A percentile compares a stretch with the other conserved stretches of the same genome.
phyloP scores from a whole-genome alignment of 2,329 filamentous ascomycete species.

The Chrysosporium keratinophilum region DNA sequence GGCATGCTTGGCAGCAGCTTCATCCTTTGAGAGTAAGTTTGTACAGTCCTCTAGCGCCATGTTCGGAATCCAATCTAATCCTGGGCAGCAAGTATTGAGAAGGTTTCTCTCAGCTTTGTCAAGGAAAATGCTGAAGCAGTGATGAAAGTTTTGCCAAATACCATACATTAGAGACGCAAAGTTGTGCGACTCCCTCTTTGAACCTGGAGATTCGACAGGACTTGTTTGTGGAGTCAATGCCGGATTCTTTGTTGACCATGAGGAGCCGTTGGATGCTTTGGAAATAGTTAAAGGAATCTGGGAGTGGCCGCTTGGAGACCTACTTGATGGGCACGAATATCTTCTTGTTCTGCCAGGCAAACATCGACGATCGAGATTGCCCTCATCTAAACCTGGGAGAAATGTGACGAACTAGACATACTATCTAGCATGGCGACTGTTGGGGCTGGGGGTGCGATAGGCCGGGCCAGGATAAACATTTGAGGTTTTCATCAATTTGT shows the following conservation, averaged over 20 bases:
- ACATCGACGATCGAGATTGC: slow-evolving; percentile 14
- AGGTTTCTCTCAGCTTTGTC: slow-evolving; percentile 18
- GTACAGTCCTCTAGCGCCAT: background rate
- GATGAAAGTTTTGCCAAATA: slow-evolving; percentile 30
- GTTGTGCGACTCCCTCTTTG: slow-evolving; percentile 30
- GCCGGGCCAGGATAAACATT: no score
- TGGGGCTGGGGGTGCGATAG: no score
- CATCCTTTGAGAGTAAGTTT: slow-evolving; percentile 16
- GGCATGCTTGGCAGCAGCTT: slow-evolving; percentile 21
- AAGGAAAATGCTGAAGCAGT: slow-evolving; percentile 24
- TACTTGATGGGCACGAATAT: slow-evolving; percentile 27
- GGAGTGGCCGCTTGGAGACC: slow-evolving; percentile 28
- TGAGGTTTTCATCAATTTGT: no score
- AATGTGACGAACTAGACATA: no score
- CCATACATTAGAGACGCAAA: slow-evolving; percentile 32
- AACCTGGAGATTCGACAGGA: slow-evolving; percentile 21
- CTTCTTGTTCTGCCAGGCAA: slow-evolving; percentile 19
- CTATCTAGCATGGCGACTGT: no score
- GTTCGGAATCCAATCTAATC: background rate
- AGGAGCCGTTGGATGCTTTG: slow-evolving; percentile 27
- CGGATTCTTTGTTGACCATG: slow-evolving; percentile 32
- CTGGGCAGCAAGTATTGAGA: background rate
- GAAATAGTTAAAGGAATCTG: slow-evolving; percentile 20
- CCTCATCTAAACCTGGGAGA: background rate
- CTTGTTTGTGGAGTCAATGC: slow-evolving; percentile 29